Base-by-base conservation (phyloP, 2,329 filamentous ascomycete species). In the Lasiodiplodia sp. region DNA sequence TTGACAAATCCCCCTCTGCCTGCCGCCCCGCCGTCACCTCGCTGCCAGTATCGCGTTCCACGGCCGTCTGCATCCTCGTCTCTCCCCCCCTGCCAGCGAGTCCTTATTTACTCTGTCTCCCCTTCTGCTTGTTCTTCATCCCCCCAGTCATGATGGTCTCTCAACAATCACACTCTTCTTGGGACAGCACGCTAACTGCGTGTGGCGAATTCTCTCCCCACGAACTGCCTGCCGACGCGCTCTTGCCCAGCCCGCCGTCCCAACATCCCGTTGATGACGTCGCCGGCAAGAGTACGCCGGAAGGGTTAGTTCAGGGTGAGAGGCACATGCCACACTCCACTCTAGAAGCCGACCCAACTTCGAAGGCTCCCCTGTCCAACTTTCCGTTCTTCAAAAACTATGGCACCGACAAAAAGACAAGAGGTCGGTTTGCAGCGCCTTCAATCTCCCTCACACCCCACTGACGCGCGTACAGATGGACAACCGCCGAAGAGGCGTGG, bases 401-500 rank as follows among this genome's bases (percentile, higher is more conserved):
- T 51, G 53, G 67, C 40, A 66, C 16, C 10, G 67, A 69, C 25
- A 69, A 71, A 21, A 71, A 49, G 58, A 72, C 69, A 6, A 52
- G 69, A 70, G 70, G 70, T 71, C 58, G 47, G 70, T 53, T 37
- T 5, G 7, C 25, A 16, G n/a, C n/a, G 1, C 2, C 14, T 23
- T 11, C 18, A 11, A n/a, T 6, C 12, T 21, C 25, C 1, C 23
- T 31, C 31, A 25, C 47, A 16, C 23, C 34, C 14, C 31, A 18
- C 28, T 70, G 23, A 60, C 10, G 31, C 18, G 25, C 14, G 12
- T 16, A 11, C 67, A 91, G 94, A 97, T 84, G 94, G 93, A 56
- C 91, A 96, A 76, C 86, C 91, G 10, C 89, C 93, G 2, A 99
- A 98, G 82, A 89, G 93, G 72, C 89, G 96, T 79, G 96, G 96